Percentiles rank a stretch among this genome's conserved stretches.
phyloP scores from a whole-genome alignment of 2,329 filamentous ascomycete genomes.

The Capronia americana region DNA sequence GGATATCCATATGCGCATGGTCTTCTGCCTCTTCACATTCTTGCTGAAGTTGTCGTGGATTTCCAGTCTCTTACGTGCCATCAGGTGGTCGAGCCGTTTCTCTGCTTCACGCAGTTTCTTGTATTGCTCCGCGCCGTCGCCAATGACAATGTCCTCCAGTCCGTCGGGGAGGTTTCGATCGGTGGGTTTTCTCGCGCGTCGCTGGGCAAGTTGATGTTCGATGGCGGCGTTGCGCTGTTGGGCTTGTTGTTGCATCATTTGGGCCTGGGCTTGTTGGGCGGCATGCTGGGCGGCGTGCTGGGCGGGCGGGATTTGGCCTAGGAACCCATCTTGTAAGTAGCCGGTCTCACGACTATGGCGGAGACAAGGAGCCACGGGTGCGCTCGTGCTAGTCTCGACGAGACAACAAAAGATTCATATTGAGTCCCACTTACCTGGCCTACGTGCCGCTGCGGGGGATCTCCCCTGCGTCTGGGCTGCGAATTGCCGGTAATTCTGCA shows the following conservation, averaged over 20 bases:
- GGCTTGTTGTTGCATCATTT: constrained; percentile 35
- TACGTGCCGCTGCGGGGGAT: constrained; percentile 30
- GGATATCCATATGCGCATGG: constrained; percentile 89
- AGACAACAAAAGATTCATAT: not conserved
- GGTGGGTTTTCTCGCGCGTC: constrained; percentile 85
- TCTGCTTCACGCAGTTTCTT: constrained; percentile 84
- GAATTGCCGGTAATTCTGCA: constrained; percentile 40
- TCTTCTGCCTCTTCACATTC: constrained; percentile 79
- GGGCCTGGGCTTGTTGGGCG: constrained; percentile 38
- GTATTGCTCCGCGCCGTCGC: constrained; percentile 82
- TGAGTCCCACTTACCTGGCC: constrained; percentile 39
- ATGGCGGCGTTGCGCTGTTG: constrained; percentile 39
- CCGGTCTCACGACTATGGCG: constrained; percentile 8
- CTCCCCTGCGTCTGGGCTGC: constrained; percentile 36
- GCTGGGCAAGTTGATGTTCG: constrained; percentile 62
- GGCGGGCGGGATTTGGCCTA: constrained; percentile 34
- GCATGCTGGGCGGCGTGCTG: constrained; percentile 35
- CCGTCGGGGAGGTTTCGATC: constrained; percentile 95
- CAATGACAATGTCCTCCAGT: constrained; percentile 80
- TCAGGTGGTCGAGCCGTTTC: constrained; percentile 84
- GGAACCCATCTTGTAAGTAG: not conserved
- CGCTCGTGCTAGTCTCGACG: constrained; percentile 16
- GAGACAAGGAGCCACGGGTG: constrained; percentile 6
- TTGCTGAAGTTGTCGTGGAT: constrained; percentile 81
- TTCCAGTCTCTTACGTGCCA: constrained; percentile 92